Percentiles rank a stretch among this genome's conserved stretches.
Conservation (phyloP, 2,329 filamentous ascomycete genomes). For the Colletotrichum australisinense region DNA sequence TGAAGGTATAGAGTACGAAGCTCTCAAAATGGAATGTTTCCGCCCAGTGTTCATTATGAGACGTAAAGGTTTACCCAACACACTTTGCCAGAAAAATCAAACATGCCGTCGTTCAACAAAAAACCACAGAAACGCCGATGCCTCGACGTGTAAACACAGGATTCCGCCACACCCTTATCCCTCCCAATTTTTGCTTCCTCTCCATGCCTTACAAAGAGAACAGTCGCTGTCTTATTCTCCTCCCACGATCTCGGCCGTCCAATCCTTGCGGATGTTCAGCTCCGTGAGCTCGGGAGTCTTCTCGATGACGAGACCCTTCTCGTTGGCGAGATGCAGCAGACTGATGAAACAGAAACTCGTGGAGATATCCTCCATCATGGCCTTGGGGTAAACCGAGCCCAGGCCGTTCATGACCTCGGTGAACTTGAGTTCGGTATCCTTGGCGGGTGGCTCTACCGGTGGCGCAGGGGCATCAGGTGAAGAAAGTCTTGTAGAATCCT, state of each 20-base stretch:
- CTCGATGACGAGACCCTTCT: slow-evolving; percentile 86
- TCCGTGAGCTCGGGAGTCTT: slow-evolving; percentile 69
- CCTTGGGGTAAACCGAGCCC: slow-evolving; percentile 85
- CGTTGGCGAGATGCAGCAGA: slow-evolving; percentile 89
- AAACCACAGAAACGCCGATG: slow-evolving; percentile 1
- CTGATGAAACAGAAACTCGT: slow-evolving; percentile 96
- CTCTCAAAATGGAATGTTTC: slow-evolving; percentile 3
- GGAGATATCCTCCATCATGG: slow-evolving; percentile 92
- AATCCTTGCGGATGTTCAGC: slow-evolving; percentile 71
- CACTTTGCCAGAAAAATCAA: neutral
- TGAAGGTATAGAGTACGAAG: neutral
- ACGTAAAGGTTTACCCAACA: neutral
- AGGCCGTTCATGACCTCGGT: slow-evolving; percentile 92
- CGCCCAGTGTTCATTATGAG: slow-evolving; percentile 20
- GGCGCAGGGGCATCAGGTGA: slow-evolving; percentile 45
- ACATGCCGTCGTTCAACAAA: slow-evolving; percentile 28
- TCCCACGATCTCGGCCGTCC: slow-evolving; percentile 66
- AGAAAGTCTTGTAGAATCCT: slow-evolving; percentile 35
- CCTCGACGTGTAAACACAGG: neutral
- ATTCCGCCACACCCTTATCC: neutral
- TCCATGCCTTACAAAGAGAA: neutral
- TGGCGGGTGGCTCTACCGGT: slow-evolving; percentile 43
- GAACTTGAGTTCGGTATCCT: slow-evolving; percentile 78
- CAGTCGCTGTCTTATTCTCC: slow-evolving; percentile 43
- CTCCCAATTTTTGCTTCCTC: neutral